Evolutionary conservation across 257 asterid species (phyloP), one percentile per base, ranked within the genome.

Genomic region (Rubia yunnanensis): DNA sequence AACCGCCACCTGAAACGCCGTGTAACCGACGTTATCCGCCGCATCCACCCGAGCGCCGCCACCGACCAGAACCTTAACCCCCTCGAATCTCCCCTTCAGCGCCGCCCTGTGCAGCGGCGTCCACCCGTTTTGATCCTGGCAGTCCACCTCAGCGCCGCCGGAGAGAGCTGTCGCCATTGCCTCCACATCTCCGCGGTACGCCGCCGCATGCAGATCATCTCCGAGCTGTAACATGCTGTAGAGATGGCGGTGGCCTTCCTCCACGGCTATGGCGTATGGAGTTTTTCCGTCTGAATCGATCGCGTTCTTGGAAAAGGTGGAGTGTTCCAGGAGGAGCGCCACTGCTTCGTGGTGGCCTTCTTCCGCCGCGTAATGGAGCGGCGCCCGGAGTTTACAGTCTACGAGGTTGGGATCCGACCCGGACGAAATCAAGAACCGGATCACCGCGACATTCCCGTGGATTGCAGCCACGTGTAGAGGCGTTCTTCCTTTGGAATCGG

Each of bases 61-160:
- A 65, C 79, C 67, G 31, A 88, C 49, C 68, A 90, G 63, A 23
- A 79, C 64, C 78, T 76, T 79, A 14, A 81, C 88, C 65, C 86
- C 74, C 72, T 90, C 95, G 56, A 84, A 15, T 58, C 76, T 62
- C 52, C 95, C 97, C 71, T 85, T 90, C 50, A 81, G 88, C 0
- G 86, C 82, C 0, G 96, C 92, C 41, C 90, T 77, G n/a, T 90
- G 96, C 77, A 90, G 62, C 15, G 95, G 83, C 0, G 81, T 82
- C 97, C 96, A 90, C 1, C 95, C 97, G 35, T 88, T 87, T 56
- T 87, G 95, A 72, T 90, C 97, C 38, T 57, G 66, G 1, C 85
- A 87, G 10, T 86, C 78, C 34, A 81, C 86, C 30, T 79, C 72
- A 2, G 88, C 88, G 36, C 96, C 95, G 30, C 77, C 78, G 1